Evolutionary conservation across 1,139 yeast genomes (phyloP), one percentile per base, ranked within the genome.

Genomic region (Yamadazyma mexicana): DNA sequence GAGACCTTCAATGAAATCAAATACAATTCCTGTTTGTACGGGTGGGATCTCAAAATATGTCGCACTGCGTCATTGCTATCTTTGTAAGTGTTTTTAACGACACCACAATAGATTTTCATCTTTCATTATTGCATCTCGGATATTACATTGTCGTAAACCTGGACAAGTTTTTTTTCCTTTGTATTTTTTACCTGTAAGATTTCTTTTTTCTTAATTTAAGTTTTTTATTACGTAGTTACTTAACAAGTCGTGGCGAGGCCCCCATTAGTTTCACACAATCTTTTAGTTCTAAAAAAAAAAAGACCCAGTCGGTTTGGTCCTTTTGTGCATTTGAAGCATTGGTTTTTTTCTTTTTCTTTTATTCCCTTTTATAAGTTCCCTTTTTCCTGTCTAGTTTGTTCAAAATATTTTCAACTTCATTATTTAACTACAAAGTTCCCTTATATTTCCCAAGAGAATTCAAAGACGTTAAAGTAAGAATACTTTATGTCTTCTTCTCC

Each of bases 401-500:
- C n/a, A n/a, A n/a, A n/a, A n/a, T n/a, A n/a, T n/a, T n/a, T n/a
- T n/a, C n/a, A n/a, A n/a, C n/a, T n/a, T n/a, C n/a, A n/a, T n/a
- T n/a, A n/a, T n/a, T n/a, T n/a, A n/a, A n/a, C n/a, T n/a, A n/a
- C n/a, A n/a, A n/a, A n/a, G n/a, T n/a, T n/a, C n/a, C n/a, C n/a
- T n/a, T n/a, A n/a, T n/a, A n/a, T n/a, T n/a, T n/a, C n/a, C n/a
- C n/a, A n/a, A n/a, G n/a, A n/a, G n/a, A n/a, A n/a, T n/a, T n/a
- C n/a, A n/a, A n/a, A n/a, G n/a, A n/a, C n/a, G n/a, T n/a, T n/a
- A n/a, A n/a, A n/a, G n/a, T n/a, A n/a, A n/a, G n/a, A n/a, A n/a
- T 12, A 6, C 9, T 28, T 28, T 14, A 28, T 28, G 31, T 28
- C 31, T 15, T 28, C 31, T 8, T 41, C 45, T 11, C 46, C 46